Evolutionary conservation across 2,329 filamentous ascomycete species (phyloP).

Genomic region (Coniochaeta sp.): DNA sequence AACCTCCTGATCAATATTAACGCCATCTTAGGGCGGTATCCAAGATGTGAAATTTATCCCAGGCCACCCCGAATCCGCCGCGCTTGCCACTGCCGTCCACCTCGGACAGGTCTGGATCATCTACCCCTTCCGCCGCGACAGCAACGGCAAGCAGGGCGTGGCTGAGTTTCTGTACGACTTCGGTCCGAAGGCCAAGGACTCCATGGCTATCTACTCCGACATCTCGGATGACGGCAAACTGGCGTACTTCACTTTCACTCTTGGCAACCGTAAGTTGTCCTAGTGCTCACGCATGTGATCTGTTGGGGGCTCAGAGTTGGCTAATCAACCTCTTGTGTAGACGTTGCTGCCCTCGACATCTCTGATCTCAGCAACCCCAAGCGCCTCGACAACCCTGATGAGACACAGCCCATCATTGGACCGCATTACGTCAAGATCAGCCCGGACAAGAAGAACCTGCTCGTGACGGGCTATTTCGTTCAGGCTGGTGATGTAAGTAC

Average conservation of each 20-base stretch:
- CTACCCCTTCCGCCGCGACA: conserved; percentile 50
- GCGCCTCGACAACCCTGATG: conserved; percentile 53
- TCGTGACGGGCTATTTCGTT: conserved; percentile 61
- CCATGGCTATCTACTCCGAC: conserved; percentile 53
- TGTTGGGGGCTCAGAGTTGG: no score
- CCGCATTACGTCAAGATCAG: conserved; percentile 59
- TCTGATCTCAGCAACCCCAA: conserved; percentile 52
- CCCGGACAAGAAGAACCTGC: conserved; percentile 56
- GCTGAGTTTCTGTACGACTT: conserved; percentile 52
- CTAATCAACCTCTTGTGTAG: no score
- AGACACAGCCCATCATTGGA: conserved; percentile 50
- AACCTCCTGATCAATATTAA: not conserved
- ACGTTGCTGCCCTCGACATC: conserved; percentile 55
- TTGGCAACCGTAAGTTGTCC: conserved; percentile 36
- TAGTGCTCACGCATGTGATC: no score
- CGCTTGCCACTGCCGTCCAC: conserved; percentile 52
- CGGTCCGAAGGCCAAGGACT: conserved; percentile 46
- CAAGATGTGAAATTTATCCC: conserved; percentile 62
- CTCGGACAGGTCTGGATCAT: conserved; percentile 58
- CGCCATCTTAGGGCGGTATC: conserved; percentile 40
- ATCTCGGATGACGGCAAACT: conserved; percentile 50
- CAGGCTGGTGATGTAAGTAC: conserved; percentile 45
- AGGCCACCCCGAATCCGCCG: conserved; percentile 48
- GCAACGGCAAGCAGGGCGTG: conserved; percentile 47
- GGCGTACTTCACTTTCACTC: conserved; percentile 53